Evolutionary conservation across 495 filamentous ascomycete species (phyloP).

Genomic region (Aspergillus kassunensis): DNA sequence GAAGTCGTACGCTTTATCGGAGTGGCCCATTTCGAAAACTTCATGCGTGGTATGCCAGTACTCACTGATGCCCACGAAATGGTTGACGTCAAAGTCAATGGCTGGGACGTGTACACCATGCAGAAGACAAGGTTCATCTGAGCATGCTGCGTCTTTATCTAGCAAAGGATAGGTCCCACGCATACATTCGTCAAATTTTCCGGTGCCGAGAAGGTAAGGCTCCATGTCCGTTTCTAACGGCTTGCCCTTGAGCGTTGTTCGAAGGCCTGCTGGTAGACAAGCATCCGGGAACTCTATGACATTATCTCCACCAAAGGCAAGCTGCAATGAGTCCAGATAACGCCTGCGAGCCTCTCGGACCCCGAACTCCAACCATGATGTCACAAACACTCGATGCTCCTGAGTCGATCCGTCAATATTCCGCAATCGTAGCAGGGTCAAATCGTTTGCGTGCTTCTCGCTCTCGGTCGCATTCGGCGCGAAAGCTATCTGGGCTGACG

Average conservation of each 20-base stretch:
- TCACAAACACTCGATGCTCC: constrained; percentile 88
- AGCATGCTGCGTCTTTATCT: constrained; percentile 82
- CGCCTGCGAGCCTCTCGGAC: constrained; percentile 84
- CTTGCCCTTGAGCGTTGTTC: constrained; percentile 57
- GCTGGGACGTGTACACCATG: constrained; percentile 88
- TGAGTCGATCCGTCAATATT: constrained; percentile 68
- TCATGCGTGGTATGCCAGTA: constrained; percentile 99
- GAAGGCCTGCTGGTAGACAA: constrained; percentile 77
- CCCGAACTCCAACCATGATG: constrained; percentile 95
- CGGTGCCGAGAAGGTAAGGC: constrained; percentile 69
- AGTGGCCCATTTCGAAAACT: constrained; percentile 76
- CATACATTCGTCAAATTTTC: constrained; percentile 81
- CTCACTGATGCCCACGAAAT: constrained; percentile 96
- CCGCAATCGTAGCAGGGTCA: constrained; percentile 80
- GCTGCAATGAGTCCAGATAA: constrained; percentile 69
- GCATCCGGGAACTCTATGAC: constrained; percentile 78
- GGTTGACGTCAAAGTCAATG: constrained; percentile 96
- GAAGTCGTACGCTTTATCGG: constrained; percentile 87
- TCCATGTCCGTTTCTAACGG: constrained; percentile 33
- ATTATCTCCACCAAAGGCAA: constrained; percentile 49
- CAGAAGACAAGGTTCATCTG: constrained; percentile 79
- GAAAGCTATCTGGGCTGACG: constrained; percentile 96
- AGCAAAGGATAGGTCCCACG: constrained; percentile 77
- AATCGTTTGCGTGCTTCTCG: constrained; percentile 82
- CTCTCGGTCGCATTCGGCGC: constrained; percentile 91